Evolutionary conservation across 176 grass and related monocot genomes (phyloP), one percentile per base, ranked within the genome.

Genomic region (Themeda triandra): DNA sequence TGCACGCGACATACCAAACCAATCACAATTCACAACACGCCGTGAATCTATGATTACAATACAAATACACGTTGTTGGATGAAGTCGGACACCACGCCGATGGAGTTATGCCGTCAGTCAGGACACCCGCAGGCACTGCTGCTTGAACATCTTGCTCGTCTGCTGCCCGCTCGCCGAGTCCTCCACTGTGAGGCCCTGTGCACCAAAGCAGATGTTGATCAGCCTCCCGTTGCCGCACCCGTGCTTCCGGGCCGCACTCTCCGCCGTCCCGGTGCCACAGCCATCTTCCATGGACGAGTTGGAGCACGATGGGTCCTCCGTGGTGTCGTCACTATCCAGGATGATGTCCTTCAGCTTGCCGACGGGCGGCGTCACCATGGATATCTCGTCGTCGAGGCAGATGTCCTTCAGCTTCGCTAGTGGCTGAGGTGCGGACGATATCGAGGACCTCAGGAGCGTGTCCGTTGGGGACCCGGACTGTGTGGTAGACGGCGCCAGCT

Each of bases 141-240:
- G 81, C 60, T 91, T 92, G 77, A 96, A 89, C 68, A 90, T 91
- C 60, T 79, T 77, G 63, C 78, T 92, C 11, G 82, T 82, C 63
- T 49, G 84, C 82, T 89, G 90, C 84, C 89, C 93, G 13, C 85
- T 90, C 46, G 39, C 78, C 13, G 91, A 83, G 32, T 91, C 88
- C 29, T 96, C 90, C 59, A 90, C 85, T 6, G 90, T 75, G 24
- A 92, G 87, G 1, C 92, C 93, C 84, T 92, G 97, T 8, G 93
- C 86, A 9, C 97, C 93, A 63, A 99, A 96, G 85, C 97, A 94
- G 51, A 99, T 94, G 69, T 96, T 94, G 69, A 96, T 94, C 23
- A 94, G 82, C 91, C 92, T 87, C 80, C 73, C 81, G 77, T 89
- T 90, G 24, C 86, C 84, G 41, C 56, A 83, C 18, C 90, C 87